Evolutionary conservation across 495 filamentous ascomycete genomes (phyloP), one percentile per base, ranked within the genome.

Genomic region (Penicillium cinerascens): DNA sequence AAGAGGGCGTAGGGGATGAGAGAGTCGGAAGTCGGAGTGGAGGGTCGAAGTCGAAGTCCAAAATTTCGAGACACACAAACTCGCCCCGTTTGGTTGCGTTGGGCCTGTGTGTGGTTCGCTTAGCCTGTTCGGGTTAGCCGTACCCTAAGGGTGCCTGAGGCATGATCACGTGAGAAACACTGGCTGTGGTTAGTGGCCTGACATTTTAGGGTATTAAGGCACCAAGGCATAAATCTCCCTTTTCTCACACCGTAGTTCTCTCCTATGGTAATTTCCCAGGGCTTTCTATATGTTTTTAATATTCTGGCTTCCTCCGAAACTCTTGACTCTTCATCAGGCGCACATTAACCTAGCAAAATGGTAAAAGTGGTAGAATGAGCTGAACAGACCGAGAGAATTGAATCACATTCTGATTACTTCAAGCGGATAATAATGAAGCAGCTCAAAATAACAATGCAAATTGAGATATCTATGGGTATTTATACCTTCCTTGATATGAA

Each of bases 91-190:
- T 51, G 67, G 63, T 66, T 65, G 65, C 53, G 59, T 54, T 54
- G 57, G 49, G 57, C 53, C 60, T 70, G 64, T 73, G 71, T 70
- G 70, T 55, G 65, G 55, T 68, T 70, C 67, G 71, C 70, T 72
- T 69, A 68, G 62, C 70, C 67, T 67, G 50, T 71, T 72, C 58
- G 56, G 72, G 72, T 56, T 72, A 74, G 71, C 63, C 67, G 64
- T 70, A 72, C 71, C 71, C 71, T 74, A 74, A 72, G 44, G n/a
- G 4, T 33, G 37, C 37, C 37, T 39, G 37, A 39, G 37, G 37
- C 47, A 41, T 20, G 48, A 39, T 60, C 60, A 66, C 44, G 45
- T 62, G 62, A 60, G 8, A 3, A 35, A 35, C 26, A 17, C 4
- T 7, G 25, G 2, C 10, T 20, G 37, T n/a, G 22, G n/a, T 9